Evolutionary conservation across 176 grass and related monocot species (phyloP), one percentile per base, ranked within the genome.

Genomic region (Tuctoria greenei): DNA sequence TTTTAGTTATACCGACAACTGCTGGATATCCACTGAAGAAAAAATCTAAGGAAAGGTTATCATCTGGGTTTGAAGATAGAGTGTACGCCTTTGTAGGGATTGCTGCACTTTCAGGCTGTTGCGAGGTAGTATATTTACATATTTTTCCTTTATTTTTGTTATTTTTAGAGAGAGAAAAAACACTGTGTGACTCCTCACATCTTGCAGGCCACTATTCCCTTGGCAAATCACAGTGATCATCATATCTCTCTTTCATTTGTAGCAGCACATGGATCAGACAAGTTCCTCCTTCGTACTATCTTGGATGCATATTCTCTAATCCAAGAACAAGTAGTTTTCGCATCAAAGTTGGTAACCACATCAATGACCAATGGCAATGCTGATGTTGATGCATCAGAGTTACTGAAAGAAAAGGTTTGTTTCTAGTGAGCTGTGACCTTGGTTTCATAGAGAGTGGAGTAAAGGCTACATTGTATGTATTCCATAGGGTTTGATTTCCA

Each of bases 331-430:
- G 71, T 99, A 63, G 79, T 41, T 38, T 74, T 86, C 54, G 87
- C 85, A 74, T 95, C 95, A 42, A 90, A 92, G 77, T 79, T 74
- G 45, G 80, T 75, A 59, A 81, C 80, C n/a, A 4, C 79, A 50
- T 74, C 82, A 71, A 77, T 80, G 82, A 86, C 70, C 43, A 88
- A 92, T 76, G 74, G 70, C 63, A 65, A 88, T 54, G 63, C 73
- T 78, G 84, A 87, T 73, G 34, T 73, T 58, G 35, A 86, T 79
- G 78, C 84, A 27, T 82, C 95, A 24, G 89, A 95, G 69, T 54
- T 84, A 67, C 87, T 95, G 69, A 95, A 95, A 95, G 95, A 99
- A 80, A 99, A 99, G 95, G 95, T 90, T 57, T 28, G n/a, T 76
- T 71, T 75, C 68, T 38, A n/a, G 10, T 7, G 5, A 86, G 65